Evolutionary conservation across 2,329 filamentous ascomycete species (phyloP).

Genomic region (Calcarisporium arbuscula): DNA sequence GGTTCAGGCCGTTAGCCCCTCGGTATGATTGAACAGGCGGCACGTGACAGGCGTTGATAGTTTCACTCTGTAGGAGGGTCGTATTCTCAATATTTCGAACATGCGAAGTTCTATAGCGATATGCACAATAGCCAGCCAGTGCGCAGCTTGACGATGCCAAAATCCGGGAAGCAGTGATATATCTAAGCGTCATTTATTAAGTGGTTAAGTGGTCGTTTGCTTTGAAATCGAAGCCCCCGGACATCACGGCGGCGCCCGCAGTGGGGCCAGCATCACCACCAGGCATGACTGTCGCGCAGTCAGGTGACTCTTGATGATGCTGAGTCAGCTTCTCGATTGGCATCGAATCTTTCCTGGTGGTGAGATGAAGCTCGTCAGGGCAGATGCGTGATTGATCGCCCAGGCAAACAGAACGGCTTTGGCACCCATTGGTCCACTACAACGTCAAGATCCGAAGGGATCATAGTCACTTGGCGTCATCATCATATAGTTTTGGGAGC

Average conservation of each 20-base stretch:
- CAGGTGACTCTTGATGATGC: neutral
- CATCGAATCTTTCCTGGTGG: neutral
- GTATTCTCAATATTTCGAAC: conserved; percentile 12
- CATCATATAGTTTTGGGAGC: neutral
- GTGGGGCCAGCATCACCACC: too few species aligned
- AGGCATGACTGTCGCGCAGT: too few species aligned
- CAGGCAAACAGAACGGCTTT: too few species aligned
- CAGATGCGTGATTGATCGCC: too few species aligned
- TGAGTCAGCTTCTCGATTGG: neutral
- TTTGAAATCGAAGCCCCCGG: too few species aligned
- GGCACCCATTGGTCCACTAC: too few species aligned
- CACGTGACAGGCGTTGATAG: neutral
- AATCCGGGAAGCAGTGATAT: conserved; percentile 18
- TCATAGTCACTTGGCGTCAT: neutral
- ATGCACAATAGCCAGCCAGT: conserved; percentile 21
- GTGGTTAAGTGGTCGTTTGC: too few species aligned
- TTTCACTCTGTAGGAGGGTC: neutral
- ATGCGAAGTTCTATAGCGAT: conserved; percentile 19
- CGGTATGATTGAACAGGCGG: too few species aligned
- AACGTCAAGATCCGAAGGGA: neutral
- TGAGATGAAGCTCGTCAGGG: neutral
- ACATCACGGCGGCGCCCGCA: too few species aligned
- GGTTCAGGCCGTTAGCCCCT: too few species aligned
- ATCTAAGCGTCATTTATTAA: too few species aligned
- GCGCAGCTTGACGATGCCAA: conserved; percentile 22